phyloP scores from a whole-genome alignment of 352 stramenopile species.

The Globisporangium heterothallicum region DNA sequence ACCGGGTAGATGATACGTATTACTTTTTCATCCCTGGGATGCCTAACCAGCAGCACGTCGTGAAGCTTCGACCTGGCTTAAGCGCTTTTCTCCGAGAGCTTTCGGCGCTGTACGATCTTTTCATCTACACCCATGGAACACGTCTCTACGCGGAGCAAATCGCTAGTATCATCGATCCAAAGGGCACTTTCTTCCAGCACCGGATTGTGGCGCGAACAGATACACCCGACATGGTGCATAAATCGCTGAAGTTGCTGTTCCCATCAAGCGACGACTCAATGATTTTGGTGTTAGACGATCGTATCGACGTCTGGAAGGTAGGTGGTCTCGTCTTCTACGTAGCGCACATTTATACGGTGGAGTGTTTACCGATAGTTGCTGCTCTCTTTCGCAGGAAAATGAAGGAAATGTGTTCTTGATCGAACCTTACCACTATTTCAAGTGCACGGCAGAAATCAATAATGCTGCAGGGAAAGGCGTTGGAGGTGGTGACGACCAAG shows the following conservation, averaged over 20 bases:
- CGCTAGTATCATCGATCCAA: conserved; percentile 88
- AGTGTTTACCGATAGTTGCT: neutral
- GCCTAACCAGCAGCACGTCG: conserved; percentile 77
- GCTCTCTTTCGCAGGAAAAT: conserved; percentile 41
- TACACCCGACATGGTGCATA: conserved; percentile 82
- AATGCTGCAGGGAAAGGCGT: conserved; percentile 61
- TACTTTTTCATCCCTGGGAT: conserved; percentile 77
- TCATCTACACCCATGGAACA: conserved; percentile 95
- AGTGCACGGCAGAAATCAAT: conserved; percentile 78
- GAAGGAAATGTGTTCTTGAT: conserved; percentile 85
- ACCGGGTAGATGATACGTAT: conserved; percentile 72
- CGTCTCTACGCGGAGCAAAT: conserved; percentile 93
- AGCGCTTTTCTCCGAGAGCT: conserved; percentile 85
- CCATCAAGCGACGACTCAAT: conserved; percentile 84
- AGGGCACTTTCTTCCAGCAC: conserved; percentile 76
- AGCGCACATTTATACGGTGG: too few relatives aligned
- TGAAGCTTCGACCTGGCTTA: conserved; percentile 91
- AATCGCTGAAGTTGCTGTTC: conserved; percentile 84
- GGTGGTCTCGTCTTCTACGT: neutral
- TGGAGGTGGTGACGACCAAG: conserved; percentile 33
- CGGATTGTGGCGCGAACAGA: conserved; percentile 86
- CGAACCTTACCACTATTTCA: conserved; percentile 82
- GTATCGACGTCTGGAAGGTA: conserved; percentile 83
- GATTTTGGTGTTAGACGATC: conserved; percentile 83
- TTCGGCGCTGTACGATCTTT: conserved; percentile 86